Conservation (phyloP, 495 filamentous ascomycete genomes). For the Aspergillus asperescens region DNA sequence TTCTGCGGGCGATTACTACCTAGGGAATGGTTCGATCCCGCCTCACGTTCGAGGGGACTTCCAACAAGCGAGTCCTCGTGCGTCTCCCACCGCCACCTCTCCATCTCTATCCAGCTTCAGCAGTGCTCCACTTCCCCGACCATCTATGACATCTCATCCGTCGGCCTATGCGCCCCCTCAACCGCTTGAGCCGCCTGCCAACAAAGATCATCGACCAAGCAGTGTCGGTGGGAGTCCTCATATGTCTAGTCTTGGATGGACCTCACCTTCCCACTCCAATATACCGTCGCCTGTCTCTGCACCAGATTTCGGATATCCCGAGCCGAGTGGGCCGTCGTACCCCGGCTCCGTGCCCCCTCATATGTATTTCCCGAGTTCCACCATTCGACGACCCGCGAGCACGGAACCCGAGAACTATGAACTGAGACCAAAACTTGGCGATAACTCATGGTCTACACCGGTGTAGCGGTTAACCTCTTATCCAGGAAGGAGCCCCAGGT, state of each 20-base stretch:
- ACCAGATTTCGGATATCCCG: constrained; percentile 63
- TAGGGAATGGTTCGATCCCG: constrained; percentile 66
- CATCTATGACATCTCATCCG: constrained; percentile 75
- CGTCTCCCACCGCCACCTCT: constrained; percentile 59
- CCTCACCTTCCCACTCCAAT: constrained; percentile 60
- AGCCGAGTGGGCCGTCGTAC: constrained; percentile 55
- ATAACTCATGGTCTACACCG: constrained; percentile 40
- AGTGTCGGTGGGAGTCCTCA: constrained; percentile 69
- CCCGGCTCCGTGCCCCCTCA: constrained; percentile 56
- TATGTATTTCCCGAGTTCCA: constrained; percentile 57
- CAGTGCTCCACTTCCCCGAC: constrained; percentile 53
- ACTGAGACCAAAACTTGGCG: constrained; percentile 47
- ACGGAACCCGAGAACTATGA: constrained; percentile 67
- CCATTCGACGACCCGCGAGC: constrained; percentile 63
- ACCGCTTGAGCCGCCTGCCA: constrained; percentile 81
- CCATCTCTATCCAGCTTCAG: constrained; percentile 55
- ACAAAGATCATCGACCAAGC: constrained; percentile 63
- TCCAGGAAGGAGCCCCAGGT: not conserved
- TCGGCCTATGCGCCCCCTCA: constrained; percentile 73
- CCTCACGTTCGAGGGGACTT: constrained; percentile 75
- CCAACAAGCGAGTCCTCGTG: constrained; percentile 66
- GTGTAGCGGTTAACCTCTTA: constrained; percentile 24
- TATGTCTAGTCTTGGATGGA: constrained; percentile 67
- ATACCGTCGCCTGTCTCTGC: constrained; percentile 63
- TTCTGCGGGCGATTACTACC: constrained; percentile 61